A percentile compares a stretch with the other conserved stretches of the same genome.
phyloP scores from a whole-genome alignment of 2,329 filamentous ascomycete genomes.

The Fusarium sp. region DNA sequence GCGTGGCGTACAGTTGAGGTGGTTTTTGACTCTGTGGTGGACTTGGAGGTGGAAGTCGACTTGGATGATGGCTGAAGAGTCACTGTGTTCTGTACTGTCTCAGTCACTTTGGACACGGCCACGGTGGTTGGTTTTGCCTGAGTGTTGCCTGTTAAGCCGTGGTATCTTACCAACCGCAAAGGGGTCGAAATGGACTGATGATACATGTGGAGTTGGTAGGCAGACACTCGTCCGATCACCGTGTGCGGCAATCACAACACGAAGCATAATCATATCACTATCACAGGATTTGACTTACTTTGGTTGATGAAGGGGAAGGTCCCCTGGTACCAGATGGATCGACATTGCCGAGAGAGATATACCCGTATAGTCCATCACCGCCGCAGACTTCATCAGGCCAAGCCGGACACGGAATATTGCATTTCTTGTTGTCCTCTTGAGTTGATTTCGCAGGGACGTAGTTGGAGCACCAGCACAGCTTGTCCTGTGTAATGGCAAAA shows the following conservation, averaged over 20 bases:
- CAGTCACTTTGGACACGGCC: slow-evolving; percentile 53
- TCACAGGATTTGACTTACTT: slow-evolving; percentile 48
- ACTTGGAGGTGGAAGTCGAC: slow-evolving; percentile 44
- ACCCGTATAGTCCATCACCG: slow-evolving; percentile 71
- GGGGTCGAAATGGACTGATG: slow-evolving; percentile 26
- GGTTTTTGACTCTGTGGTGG: slow-evolving; percentile 48
- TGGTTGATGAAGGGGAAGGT: slow-evolving; percentile 43
- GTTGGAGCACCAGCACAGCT: slow-evolving; percentile 81
- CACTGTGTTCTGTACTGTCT: slow-evolving; percentile 54
- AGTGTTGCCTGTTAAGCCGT: slow-evolving; percentile 48
- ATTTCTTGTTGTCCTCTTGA: slow-evolving; percentile 61
- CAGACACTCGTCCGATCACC: slow-evolving; percentile 47
- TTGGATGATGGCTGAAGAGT: slow-evolving; percentile 40
- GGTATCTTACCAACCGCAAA: slow-evolving; percentile 44
- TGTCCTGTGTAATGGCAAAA: slow-evolving; percentile 75
- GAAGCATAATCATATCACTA: slow-evolving; percentile 29
- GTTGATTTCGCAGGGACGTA: slow-evolving; percentile 67
- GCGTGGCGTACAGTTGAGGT: slow-evolving; percentile 57
- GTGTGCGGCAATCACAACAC: slow-evolving; percentile 37
- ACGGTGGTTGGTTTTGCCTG: slow-evolving; percentile 48
- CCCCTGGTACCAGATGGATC: slow-evolving; percentile 69
- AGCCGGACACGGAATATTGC: slow-evolving; percentile 74
- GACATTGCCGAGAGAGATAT: slow-evolving; percentile 67
- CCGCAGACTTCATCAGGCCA: slow-evolving; percentile 77
- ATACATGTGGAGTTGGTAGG: slow-evolving; percentile 20